Evolutionary conservation across 2,329 filamentous ascomycete species (phyloP), one percentile per base, ranked within the genome.

Genomic region (Diplodia scrobiculata): DNA sequence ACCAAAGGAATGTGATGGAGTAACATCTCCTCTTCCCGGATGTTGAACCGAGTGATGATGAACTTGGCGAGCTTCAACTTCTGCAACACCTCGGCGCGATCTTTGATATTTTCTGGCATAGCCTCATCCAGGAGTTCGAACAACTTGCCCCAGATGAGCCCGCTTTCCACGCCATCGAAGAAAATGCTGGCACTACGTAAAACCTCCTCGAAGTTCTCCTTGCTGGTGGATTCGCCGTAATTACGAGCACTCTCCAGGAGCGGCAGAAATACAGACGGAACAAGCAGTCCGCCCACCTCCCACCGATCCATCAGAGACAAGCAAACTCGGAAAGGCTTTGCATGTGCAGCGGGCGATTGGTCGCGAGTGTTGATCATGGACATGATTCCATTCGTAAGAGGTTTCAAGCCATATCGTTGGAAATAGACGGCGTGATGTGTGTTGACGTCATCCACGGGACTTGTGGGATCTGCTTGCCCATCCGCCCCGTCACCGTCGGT

Each of bases 301-400:
- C 92, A 98, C 67, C 93, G 88, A 78, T 99, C 95, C 95, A 99
- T 98, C 63, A 99, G 82, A 17, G 96, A 97, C 2, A 98, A 84
- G 72, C 92, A 96, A 69, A 98, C 91, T 66, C 93, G 88, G 74
- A 96, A 97, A 0, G 95, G 94, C 47, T 88, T 88, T 21, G 92
- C 91, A 74, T 88, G 85, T 72, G 96, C 91, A 0, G 84, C 77
- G 0, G 90, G 84, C 65, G 82, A 81, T 27, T 59, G 29, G 32
- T 66, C 64, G 14, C 45, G 53, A 36, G 53, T 60, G 5, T 72
- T 75, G 68, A 98, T 89, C 87, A 96, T 90, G 54, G 86, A 84
- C 17, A 96, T 80, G 11, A 98, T 82, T 21, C 92, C 91, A 51
- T 84, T 84, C 4, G 89, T 89, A 50, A 99, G 80, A 1, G 91